Conservation (phyloP, 495 filamentous ascomycete species). For the Aspergillus cavernicola region DNA sequence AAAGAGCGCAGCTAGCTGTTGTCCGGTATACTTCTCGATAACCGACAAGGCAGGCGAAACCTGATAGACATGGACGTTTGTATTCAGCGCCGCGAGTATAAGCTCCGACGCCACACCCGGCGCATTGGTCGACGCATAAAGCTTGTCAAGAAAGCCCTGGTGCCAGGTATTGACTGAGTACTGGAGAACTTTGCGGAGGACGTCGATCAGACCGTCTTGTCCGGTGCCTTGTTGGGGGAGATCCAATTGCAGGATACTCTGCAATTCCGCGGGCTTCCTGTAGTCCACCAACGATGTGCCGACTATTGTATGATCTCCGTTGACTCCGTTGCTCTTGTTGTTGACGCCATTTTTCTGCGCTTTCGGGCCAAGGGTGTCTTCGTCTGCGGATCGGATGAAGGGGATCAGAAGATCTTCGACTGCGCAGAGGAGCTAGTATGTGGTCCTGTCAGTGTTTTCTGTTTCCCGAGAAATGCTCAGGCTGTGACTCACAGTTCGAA, state of each 20-base stretch:
- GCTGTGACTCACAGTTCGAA: slow-evolving; percentile 37
- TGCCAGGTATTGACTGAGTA: slow-evolving; percentile 97
- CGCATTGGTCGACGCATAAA: slow-evolving; percentile 82
- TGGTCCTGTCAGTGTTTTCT: not conserved
- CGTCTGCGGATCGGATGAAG: slow-evolving; percentile 73
- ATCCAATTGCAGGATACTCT: slow-evolving; percentile 57
- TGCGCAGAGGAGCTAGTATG: slow-evolving; percentile 63
- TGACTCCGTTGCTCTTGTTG: slow-evolving; percentile 20
- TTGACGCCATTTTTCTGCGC: slow-evolving; percentile 46
- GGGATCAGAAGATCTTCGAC: slow-evolving; percentile 72
- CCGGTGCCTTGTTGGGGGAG: slow-evolving; percentile 64
- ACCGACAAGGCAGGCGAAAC: slow-evolving; percentile 85
- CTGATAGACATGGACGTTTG: slow-evolving; percentile 85
- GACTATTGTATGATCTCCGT: slow-evolving; percentile 39
- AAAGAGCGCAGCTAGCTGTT: slow-evolving; percentile 67
- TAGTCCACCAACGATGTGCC: slow-evolving; percentile 66
- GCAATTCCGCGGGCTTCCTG: slow-evolving; percentile 66
- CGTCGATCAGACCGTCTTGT: slow-evolving; percentile 65
- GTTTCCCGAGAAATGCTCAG: not conserved
- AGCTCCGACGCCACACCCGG: slow-evolving; percentile 81
- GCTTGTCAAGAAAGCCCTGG: slow-evolving; percentile 89
- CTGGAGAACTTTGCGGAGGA: slow-evolving; percentile 62
- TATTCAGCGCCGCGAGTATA: slow-evolving; percentile 78
- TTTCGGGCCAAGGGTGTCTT: slow-evolving; percentile 47
- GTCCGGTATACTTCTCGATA: slow-evolving; percentile 75